Evolutionary conservation across 2,329 filamentous ascomycete species (phyloP).

Genomic region (Fusarium solani-melongenae): DNA sequence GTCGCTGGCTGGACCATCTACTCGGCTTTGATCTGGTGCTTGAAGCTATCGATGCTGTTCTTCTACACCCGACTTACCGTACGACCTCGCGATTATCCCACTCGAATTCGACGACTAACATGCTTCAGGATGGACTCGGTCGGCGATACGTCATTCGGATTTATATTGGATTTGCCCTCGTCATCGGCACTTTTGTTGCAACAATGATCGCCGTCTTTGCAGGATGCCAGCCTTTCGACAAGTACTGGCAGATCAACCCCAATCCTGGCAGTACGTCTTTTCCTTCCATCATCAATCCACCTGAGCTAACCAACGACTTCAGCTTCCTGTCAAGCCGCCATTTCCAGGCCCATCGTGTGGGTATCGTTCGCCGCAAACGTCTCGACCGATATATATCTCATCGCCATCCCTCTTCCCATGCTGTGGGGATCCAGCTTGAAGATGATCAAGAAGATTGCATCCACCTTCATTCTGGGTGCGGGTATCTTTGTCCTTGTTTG

Average conservation of each 20-base stretch:
- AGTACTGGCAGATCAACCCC: conserved; percentile 69
- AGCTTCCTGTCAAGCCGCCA: conserved; percentile 60
- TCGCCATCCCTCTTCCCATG: conserved; percentile 66
- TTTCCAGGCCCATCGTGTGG: conserved; percentile 62
- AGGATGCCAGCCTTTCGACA: conserved; percentile 61
- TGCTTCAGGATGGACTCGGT: conserved; percentile 49
- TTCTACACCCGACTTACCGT: conserved; percentile 66
- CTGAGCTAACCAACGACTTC: conserved; percentile 1
- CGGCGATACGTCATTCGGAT: conserved; percentile 56
- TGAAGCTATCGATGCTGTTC: conserved; percentile 66
- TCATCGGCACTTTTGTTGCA: conserved; percentile 60
- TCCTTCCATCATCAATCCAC: background rate
- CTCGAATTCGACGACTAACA: background rate
- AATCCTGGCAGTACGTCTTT: conserved; percentile 62
- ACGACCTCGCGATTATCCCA: background rate
- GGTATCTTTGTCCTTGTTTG: conserved; percentile 54
- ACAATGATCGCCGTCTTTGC: conserved; percentile 61
- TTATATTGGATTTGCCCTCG: conserved; percentile 59
- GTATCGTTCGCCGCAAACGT: conserved; percentile 63
- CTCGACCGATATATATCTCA: conserved; percentile 66
- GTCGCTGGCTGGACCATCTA: conserved; percentile 66
- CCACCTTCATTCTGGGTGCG: conserved; percentile 51
- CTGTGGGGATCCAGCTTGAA: conserved; percentile 50
- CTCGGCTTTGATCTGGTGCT: conserved; percentile 61
- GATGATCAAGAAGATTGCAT: conserved; percentile 50